Evolutionary conservation across 331 rosid species (phyloP), one percentile per base, ranked within the genome.

Genomic region (Malus hybrid): DNA sequence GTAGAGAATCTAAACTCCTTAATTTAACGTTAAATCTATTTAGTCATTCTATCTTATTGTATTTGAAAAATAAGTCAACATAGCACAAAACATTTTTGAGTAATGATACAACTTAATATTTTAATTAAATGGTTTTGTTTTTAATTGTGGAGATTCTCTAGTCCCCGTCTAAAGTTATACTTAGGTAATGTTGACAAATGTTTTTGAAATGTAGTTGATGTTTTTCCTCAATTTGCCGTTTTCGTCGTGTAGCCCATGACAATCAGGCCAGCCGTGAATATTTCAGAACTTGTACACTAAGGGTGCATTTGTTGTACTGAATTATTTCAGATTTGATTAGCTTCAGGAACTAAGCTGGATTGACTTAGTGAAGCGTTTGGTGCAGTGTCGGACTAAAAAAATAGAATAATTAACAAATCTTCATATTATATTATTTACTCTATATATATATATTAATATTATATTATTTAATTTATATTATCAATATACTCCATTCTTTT

Each of bases 151-250:
- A 69, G 62, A 69, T 69, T 69, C 62, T 48, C 10, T 15, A 50
- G 61, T 48, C 22, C 28, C 26, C 22, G 42, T 70, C 28, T 29
- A 28, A 70, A 32, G 20, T 15, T 69, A 48, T 70, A 26, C 62
- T 50, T 70, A 9, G 63, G 58, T 50, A 70, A 50, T 70, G 62
- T 69, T 50, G 73, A 69, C 73, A 50, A 50, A 69, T 26, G 13
- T 26, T 68, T 63, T 50, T 2, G 3, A 10, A 70, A 50, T 9
- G 63, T 52, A 28, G 63, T 50, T 28, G 63, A 46, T 32, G 73
- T 69, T 69, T 48, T 48, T 28, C 42, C 46, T 70, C 46, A 29
- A 70, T 16, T 19, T 52, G 46, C 74, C 46, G 74, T 52, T 70
- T 70, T 52, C 62, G 74, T 70, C 46, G 13, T n/a, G 7, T 70